Conservation (phyloP, 2,329 filamentous ascomycete genomes). For the Pyricularia pennisetigena region DNA sequence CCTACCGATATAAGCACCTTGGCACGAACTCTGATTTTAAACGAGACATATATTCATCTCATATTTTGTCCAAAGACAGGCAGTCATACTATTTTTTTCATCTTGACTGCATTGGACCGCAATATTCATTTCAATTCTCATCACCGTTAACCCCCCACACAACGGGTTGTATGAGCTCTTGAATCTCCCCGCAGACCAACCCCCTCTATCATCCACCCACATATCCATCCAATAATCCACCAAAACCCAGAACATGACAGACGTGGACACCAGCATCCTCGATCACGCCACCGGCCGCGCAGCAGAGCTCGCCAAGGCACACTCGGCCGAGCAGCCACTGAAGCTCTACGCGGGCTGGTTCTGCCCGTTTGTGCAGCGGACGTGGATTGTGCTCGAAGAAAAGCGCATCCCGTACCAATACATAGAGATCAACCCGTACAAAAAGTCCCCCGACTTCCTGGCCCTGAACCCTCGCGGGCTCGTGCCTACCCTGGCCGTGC, state of each 20-base stretch:
- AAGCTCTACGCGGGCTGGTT: slow-evolving; percentile 71
- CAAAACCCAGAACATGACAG: slow-evolving; percentile 22
- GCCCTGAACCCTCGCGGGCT: slow-evolving; percentile 65
- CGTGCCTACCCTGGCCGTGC: slow-evolving; percentile 57
- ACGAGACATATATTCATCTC: not conserved
- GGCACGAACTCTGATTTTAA: not conserved
- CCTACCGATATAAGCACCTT: not conserved
- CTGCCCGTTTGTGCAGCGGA: slow-evolving; percentile 60
- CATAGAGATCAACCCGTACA: slow-evolving; percentile 69
- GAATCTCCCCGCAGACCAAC: not conserved
- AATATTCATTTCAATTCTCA: not conserved
- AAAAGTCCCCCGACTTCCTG: slow-evolving; percentile 59
- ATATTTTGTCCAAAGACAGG: not conserved
- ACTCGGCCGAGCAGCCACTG: slow-evolving; percentile 37
- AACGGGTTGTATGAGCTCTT: not conserved
- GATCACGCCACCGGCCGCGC: slow-evolving; percentile 38
- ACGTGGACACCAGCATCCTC: slow-evolving; percentile 37
- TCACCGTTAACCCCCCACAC: not conserved
- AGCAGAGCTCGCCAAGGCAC: slow-evolving; percentile 32
- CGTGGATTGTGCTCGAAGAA: slow-evolving; percentile 64
- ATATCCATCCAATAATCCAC: slow-evolving; percentile 1
- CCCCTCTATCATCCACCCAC: not conserved
- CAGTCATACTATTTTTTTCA: not conserved
- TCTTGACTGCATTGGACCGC: not conserved
- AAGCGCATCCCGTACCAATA: slow-evolving; percentile 68